Evolutionary conservation across 163 green algal genomes (phyloP).

Genomic region (Chloroidium sp.): DNA sequence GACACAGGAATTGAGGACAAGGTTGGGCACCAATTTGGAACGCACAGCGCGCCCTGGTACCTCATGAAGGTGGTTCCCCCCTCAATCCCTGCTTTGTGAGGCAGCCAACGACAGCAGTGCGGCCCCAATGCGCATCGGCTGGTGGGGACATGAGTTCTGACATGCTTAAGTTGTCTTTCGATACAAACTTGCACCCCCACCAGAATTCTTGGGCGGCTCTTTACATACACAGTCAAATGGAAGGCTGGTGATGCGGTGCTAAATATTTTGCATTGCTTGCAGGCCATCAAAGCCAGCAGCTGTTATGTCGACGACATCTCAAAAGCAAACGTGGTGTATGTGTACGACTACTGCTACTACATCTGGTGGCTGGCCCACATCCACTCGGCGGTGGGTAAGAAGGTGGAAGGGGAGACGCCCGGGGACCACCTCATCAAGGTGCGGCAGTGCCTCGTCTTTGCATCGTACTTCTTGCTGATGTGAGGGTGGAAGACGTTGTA

Average conservation of each 20-base stretch:
- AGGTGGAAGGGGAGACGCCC: background rate
- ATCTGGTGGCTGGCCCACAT: constrained; percentile 4
- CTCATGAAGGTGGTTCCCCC: background rate
- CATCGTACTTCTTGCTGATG: no score
- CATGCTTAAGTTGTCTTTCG: no score
- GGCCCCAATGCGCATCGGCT: no score
- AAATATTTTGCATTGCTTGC: background rate
- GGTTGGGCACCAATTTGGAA: background rate
- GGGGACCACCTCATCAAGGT: constrained; percentile 6
- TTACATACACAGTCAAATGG: no score
- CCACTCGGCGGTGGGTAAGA: background rate
- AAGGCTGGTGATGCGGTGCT: no score
- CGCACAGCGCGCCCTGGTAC: constrained; percentile 1
- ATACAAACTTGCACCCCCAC: no score
- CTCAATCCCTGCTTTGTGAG: background rate
- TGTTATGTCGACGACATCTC: background rate
- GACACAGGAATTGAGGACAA: background rate
- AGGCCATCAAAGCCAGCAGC: constrained; percentile 7
- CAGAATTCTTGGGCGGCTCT: no score
- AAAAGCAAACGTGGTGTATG: constrained; percentile 11
- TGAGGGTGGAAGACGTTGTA: no score
- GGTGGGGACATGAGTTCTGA: no score
- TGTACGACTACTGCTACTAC: constrained; percentile 19
- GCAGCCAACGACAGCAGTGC: no score
- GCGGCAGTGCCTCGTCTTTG: background rate